Evolutionary conservation across 441 rosid species (phyloP).

Genomic region (Eruca vesicaria): DNA sequence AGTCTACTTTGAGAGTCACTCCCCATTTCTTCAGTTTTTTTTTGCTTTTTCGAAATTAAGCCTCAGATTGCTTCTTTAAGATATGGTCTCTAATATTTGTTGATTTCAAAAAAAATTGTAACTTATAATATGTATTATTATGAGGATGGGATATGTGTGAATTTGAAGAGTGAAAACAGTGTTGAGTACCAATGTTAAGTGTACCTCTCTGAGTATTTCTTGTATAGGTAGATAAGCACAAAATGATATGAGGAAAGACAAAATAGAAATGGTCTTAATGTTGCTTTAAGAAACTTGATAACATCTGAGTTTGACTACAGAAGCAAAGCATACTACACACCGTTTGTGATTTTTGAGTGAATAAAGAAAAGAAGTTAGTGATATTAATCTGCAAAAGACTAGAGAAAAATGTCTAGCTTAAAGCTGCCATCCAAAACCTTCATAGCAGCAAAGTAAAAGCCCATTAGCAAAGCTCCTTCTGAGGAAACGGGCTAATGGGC

Average conservation of each 20-base stretch:
- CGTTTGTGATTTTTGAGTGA: neutral
- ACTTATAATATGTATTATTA: neutral
- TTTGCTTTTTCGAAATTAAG: neutral
- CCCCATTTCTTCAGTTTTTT: constrained; percentile 3
- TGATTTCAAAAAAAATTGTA: neutral
- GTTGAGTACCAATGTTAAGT: neutral
- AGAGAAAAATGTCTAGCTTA: constrained; percentile 3
- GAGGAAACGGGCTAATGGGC: neutral
- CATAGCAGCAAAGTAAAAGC: constrained; percentile 24
- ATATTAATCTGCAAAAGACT: neutral
- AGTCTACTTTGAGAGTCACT: constrained; percentile 12
- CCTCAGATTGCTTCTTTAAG: constrained; percentile 23
- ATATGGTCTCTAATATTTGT: constrained; percentile 13
- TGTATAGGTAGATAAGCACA: neutral
- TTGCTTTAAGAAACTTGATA: neutral
- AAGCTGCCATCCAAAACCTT: constrained; percentile 22
- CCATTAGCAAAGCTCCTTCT: constrained; percentile 29
- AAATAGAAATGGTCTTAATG: neutral
- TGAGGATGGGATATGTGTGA: constrained; percentile 16
- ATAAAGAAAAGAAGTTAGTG: neutral
- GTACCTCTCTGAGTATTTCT: neutral
- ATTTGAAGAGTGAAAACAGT: neutral
- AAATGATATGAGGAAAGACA: neutral
- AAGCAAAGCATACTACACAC: neutral
- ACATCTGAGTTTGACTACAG: constrained; percentile 9